Percentiles rank a stretch among this genome's conserved stretches.
Conservation (phyloP, 2,329 filamentous ascomycete species). For the Colletotrichum sp. region DNA sequence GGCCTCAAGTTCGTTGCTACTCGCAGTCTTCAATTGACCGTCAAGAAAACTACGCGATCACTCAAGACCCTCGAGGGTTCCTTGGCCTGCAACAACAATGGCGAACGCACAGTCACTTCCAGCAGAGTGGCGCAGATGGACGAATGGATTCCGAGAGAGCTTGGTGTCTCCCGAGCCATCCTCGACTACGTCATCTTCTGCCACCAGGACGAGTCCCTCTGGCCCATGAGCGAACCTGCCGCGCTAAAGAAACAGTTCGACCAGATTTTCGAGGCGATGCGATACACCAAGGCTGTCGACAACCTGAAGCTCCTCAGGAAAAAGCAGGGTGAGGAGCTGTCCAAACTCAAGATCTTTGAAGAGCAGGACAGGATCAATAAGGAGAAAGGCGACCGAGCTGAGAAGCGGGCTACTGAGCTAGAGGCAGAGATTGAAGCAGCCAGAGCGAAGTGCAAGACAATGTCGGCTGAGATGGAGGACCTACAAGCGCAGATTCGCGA, state of each 20-base stretch:
- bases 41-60: constrained; percentile 78
- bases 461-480: constrained; percentile 66
- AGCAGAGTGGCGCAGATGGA: constrained; percentile 83
- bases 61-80: constrained; percentile 87
- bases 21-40: constrained; percentile 82
- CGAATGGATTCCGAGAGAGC: constrained; percentile 79
- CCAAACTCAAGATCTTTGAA: constrained; percentile 75
- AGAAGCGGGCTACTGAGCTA: constrained; percentile 69
- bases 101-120: constrained; percentile 80
- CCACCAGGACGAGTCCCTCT: constrained; percentile 96
- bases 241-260: constrained; percentile 93
- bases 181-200: constrained; percentile 97
- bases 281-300: constrained; percentile 97
- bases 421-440: constrained; percentile 69
- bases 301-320: constrained; percentile 90
- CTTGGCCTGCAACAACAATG: constrained; percentile 76
- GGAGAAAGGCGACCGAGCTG: constrained; percentile 76
- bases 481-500: constrained; percentile 63
- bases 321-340: constrained; percentile 78
- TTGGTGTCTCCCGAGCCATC: constrained; percentile 89
- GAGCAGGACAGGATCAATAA: constrained; percentile 83
- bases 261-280: constrained; percentile 95
- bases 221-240: constrained; percentile 90
- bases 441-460: constrained; percentile 60
- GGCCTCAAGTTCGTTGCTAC: constrained; percentile 83